These are phyloP conservation scores for Yamagishiella unicocca DNA, from an alignment of 139 green algal genomes.

Conservation along the genomic window DNA sequence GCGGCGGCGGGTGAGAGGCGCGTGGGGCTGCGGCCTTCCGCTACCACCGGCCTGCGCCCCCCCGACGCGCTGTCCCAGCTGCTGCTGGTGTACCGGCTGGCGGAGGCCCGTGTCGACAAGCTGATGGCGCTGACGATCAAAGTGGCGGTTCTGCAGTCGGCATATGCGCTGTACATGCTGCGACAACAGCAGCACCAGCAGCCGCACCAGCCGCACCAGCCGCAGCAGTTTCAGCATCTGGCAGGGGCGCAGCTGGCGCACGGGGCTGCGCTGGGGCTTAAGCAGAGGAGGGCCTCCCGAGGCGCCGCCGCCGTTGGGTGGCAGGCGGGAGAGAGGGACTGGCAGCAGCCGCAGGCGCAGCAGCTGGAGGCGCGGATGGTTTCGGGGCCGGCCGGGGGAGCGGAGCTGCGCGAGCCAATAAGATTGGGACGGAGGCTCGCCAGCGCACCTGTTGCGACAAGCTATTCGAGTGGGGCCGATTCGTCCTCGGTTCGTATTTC, in stretches of 20 bases:
- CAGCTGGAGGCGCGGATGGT: background rate
- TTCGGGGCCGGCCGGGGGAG: too few relatives aligned
- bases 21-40: too few relatives aligned
- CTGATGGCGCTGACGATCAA: constrained; percentile 24
- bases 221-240: background rate
- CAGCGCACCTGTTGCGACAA: background rate
- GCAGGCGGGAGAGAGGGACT: too few relatives aligned
- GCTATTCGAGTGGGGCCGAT: too few relatives aligned
- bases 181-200: background rate
- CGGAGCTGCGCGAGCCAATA: too few relatives aligned
- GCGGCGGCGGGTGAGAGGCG: too few relatives aligned
- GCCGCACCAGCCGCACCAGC: background rate
- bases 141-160: constrained; percentile 3
- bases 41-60: background rate
- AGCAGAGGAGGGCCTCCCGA: too few relatives aligned
- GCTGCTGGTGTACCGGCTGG: constrained; percentile 30
- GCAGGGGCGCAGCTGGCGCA: too few relatives aligned
- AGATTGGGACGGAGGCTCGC: background rate
- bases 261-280: too few relatives aligned
- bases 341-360: background rate
- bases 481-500: background rate
- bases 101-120: background rate
- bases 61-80: background rate
- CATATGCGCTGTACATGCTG: constrained; percentile 5
- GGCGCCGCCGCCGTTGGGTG: too few relatives aligned